A percentile compares a stretch with the other conserved stretches of the same genome.
Evolutionary conservation across 495 filamentous ascomycete genomes (phyloP).

Genomic region (Aspergillus avenaceus): DNA sequence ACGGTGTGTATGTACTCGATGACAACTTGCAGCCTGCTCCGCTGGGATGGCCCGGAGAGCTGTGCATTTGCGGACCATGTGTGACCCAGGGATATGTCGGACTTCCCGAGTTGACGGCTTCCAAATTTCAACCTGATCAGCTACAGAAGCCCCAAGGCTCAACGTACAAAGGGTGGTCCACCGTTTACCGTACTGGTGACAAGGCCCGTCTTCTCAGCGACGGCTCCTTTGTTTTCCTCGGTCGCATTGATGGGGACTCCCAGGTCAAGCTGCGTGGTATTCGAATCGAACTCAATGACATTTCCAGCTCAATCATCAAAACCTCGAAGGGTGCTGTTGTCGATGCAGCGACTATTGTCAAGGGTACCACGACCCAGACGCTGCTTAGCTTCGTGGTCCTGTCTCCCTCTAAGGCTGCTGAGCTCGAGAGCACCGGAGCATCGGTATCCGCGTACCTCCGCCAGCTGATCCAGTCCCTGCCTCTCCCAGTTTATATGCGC

Average conservation of each 20-base stretch:
- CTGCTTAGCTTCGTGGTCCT: conserved; percentile 26
- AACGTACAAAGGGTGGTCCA: not conserved
- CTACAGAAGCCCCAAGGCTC: not conserved
- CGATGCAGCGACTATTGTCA: conserved; percentile 25
- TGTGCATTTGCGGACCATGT: conserved; percentile 31
- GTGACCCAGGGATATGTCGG: conserved; percentile 30
- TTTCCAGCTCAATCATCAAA: conserved; percentile 27
- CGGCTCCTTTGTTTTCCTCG: conserved; percentile 24
- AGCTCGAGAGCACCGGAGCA: too few relatives aligned
- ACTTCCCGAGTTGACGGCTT: not conserved
- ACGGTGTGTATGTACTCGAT: conserved; percentile 33
- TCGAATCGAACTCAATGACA: conserved; percentile 43
- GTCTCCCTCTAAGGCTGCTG: not conserved
- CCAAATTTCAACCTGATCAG: not conserved
- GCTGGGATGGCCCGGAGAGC: conserved; percentile 31
- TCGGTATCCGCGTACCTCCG: not conserved
- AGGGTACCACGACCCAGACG: conserved; percentile 8
- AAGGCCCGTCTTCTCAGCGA: conserved; percentile 10
- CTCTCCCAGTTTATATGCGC: conserved; percentile 34
- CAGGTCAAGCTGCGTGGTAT: conserved; percentile 47
- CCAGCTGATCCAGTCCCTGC: conserved; percentile 5
- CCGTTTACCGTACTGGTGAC: conserved; percentile 11
- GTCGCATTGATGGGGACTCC: conserved; percentile 36
- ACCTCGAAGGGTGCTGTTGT: conserved; percentile 17
- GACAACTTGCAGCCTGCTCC: conserved; percentile 27